phyloP scores from a whole-genome alignment of 441 rosid species.

The Capsella rubella region DNA sequence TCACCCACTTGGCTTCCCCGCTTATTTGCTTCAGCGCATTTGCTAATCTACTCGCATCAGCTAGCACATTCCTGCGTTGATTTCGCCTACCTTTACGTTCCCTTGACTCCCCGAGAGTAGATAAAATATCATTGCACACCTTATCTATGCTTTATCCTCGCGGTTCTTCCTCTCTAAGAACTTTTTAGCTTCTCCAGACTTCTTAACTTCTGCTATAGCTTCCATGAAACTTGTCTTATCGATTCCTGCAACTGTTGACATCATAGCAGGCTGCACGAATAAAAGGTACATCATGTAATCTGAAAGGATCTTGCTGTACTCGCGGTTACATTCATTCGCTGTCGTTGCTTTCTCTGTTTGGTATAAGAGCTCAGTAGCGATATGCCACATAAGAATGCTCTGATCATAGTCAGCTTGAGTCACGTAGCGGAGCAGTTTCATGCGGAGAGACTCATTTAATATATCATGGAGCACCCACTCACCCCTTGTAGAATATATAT shows the following conservation, averaged over 20 bases:
- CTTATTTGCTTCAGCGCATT: neutral
- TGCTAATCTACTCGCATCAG: neutral
- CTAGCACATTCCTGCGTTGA: neutral
- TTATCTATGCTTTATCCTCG: neutral
- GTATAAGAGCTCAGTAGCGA: neutral
- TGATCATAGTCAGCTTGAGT: constrained; percentile 6
- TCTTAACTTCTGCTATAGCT: neutral
- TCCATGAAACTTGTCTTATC: neutral
- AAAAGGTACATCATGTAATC: constrained; percentile 1
- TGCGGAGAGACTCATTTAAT: neutral
- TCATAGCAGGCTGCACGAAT: neutral
- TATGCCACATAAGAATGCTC: constrained; percentile 1
- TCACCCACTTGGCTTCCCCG: neutral
- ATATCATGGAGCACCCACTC: neutral
- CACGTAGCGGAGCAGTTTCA: neutral
- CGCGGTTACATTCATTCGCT: neutral
- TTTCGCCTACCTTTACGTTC: neutral
- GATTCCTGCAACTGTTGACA: neutral
- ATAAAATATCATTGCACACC: neutral
- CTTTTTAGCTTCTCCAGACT: neutral
- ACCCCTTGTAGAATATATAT: neutral
- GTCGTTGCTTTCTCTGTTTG: neutral
- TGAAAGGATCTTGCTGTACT: neutral
- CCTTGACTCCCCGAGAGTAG: neutral
- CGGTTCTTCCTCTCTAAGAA: neutral